Conservation (phyloP, 2,329 filamentous ascomycete species). For the Daldinia sp. region DNA sequence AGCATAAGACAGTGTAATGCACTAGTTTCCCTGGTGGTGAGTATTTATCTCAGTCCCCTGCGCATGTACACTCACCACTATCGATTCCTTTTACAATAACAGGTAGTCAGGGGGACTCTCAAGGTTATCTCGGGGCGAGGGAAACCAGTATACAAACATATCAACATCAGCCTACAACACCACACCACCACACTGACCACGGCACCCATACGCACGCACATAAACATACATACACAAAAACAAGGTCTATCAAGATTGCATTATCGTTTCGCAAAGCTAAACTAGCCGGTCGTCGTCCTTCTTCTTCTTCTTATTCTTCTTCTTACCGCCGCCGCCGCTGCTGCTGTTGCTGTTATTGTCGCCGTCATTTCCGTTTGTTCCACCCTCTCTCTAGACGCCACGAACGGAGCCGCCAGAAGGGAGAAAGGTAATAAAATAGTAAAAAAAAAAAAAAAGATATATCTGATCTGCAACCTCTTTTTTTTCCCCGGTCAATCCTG, state of each 20-base stretch:
- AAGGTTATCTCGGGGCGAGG: neutral
- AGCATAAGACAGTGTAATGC: neutral
- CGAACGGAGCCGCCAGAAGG: slow-evolving; percentile 42
- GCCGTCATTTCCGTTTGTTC: slow-evolving; percentile 41
- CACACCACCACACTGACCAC: neutral
- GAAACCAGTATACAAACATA: neutral
- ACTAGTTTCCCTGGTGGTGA: neutral
- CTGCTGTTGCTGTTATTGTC: slow-evolving; percentile 25
- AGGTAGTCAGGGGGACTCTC: too few species aligned
- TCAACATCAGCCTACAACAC: neutral
- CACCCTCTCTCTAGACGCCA: slow-evolving; percentile 48
- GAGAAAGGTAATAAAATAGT: slow-evolving; percentile 25
- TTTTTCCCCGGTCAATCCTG: neutral
- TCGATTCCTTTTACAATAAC: neutral
- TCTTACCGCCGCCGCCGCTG: neutral
- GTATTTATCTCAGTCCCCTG: neutral
- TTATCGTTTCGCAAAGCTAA: slow-evolving; percentile 46
- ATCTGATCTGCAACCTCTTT: neutral
- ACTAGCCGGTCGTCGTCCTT: slow-evolving; percentile 25
- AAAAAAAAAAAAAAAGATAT: slow-evolving; percentile 42
- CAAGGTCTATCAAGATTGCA: slow-evolving; percentile 48
- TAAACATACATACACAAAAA: slow-evolving; percentile 33
- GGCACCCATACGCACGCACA: slow-evolving; percentile 1
- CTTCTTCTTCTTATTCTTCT: neutral
- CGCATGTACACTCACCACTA: neutral